Percentiles rank a stretch among this genome's conserved stretches.
These are phyloP conservation scores for Neurospora sp. DNA, from an alignment of 2,329 filamentous ascomycete genomes.

Conservation along the genomic window DNA sequence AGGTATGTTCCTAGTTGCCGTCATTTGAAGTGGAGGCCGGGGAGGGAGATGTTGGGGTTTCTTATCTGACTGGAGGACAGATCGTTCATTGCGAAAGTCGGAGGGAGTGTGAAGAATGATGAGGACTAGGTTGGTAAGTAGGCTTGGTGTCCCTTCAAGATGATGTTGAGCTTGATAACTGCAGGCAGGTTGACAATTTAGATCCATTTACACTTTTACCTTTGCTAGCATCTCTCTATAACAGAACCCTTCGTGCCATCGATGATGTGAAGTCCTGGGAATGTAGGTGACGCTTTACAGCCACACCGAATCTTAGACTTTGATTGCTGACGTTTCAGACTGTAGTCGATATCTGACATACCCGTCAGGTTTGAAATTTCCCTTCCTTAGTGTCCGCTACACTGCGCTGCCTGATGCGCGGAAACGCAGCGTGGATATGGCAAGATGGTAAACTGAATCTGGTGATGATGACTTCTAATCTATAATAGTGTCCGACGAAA, in stretches of 20 bases:
- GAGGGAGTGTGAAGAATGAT: neutral
- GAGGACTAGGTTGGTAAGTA: neutral
- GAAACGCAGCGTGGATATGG: too few species aligned
- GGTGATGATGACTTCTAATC: too few species aligned
- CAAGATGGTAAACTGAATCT: too few species aligned
- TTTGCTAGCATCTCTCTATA: neutral
- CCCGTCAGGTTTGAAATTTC: too few species aligned
- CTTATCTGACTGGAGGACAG: neutral
- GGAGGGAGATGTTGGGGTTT: neutral
- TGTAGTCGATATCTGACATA: too few species aligned
- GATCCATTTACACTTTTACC: neutral
- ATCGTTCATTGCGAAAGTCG: neutral
- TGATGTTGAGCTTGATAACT: neutral
- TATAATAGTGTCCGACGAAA: too few species aligned
- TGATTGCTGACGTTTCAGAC: too few species aligned
- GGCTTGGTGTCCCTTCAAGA: neutral
- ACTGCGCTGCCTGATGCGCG: too few species aligned
- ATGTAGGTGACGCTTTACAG: too few species aligned
- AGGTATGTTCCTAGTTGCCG: neutral
- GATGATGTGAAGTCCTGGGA: neutral
- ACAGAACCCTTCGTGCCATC: neutral
- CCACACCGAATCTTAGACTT: too few species aligned
- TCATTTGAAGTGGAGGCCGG: neutral
- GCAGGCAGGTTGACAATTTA: neutral
- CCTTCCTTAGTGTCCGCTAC: too few species aligned